These are phyloP conservation scores for Trametes cinnabarina DNA, from an alignment of 768 basidiomycete species.

Conservation along the genomic window DNA sequence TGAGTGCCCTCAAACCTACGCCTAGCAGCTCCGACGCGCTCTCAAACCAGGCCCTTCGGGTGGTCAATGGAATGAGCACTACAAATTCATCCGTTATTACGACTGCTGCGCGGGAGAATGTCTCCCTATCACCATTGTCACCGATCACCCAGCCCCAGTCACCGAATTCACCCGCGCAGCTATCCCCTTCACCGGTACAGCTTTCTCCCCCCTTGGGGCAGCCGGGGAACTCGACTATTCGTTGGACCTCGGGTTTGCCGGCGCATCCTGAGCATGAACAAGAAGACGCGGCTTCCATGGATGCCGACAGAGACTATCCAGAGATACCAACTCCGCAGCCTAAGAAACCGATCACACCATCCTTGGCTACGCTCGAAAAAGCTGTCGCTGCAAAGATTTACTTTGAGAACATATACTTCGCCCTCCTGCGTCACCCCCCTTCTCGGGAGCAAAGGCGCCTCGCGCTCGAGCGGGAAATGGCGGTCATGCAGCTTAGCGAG, in stretches of 20 bases:
- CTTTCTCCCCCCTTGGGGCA: conserved; percentile 42
- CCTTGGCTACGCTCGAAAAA: conserved; percentile 88
- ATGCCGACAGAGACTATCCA: conserved; percentile 30
- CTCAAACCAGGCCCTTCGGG: conserved; percentile 56
- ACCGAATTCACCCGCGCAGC: conserved; percentile 28
- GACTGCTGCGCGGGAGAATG: conserved; percentile 72
- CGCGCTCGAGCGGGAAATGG: conserved; percentile 88
- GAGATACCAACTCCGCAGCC: conserved; percentile 36
- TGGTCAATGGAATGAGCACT: conserved; percentile 75
- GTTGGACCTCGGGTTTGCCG: conserved; percentile 58
- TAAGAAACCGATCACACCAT: conserved; percentile 71
- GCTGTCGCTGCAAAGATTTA: conserved; percentile 90
- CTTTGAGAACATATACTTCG: conserved; percentile 91
- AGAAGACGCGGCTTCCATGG: conserved; percentile 43
- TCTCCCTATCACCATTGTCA: conserved; percentile 41
- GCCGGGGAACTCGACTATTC: conserved; percentile 59
- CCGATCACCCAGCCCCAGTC: conserved; percentile 23
- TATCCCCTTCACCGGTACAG: conserved; percentile 24
- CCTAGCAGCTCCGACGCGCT: conserved; percentile 42
- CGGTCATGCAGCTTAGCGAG: conserved; percentile 64
- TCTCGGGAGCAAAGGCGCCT: conserved; percentile 82
- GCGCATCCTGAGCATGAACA: conserved; percentile 69
- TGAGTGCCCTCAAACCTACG: conserved; percentile 64
- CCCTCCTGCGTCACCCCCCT: conserved; percentile 77
- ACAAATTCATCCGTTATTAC: conserved; percentile 69